Percentiles rank a stretch among this genome's conserved stretches.
Conservation (phyloP, 106 monocot genomes). For the Acorus calamus region DNA sequence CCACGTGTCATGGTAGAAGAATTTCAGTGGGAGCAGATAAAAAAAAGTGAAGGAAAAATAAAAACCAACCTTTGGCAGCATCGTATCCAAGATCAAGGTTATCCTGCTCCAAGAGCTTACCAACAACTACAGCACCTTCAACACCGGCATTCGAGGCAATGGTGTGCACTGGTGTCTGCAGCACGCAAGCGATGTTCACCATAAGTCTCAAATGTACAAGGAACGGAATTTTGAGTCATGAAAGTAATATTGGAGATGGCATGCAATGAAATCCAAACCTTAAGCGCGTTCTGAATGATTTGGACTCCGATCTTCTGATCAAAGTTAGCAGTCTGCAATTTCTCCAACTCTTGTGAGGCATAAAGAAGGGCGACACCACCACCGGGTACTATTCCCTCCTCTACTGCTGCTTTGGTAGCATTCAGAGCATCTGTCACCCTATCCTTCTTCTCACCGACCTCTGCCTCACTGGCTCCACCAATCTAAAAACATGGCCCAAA, state of each 20-base stretch:
- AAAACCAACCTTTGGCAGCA: conserved; percentile 53
- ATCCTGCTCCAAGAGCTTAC: conserved; percentile 72
- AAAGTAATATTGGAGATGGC: neutral
- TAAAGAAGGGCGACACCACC: conserved; percentile 68
- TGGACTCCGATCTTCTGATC: conserved; percentile 77
- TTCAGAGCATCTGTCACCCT: conserved; percentile 68
- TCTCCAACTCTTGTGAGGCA: conserved; percentile 52
- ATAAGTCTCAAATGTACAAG: neutral
- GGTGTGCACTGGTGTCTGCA: conserved; percentile 54
- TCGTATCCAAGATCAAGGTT: conserved; percentile 66
- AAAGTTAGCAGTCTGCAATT: conserved; percentile 61
- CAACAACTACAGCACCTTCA: conserved; percentile 60
- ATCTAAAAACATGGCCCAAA: conserved; percentile 16
- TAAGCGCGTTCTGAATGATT: conserved; percentile 65
- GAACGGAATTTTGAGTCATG: neutral
- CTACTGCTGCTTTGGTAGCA: conserved; percentile 74
- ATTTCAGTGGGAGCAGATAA: neutral
- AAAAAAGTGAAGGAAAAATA: neutral
- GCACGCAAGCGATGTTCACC: neutral
- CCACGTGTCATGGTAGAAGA: neutral
- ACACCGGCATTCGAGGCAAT: conserved; percentile 65
- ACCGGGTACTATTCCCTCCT: conserved; percentile 76
- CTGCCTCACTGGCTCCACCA: conserved; percentile 74
- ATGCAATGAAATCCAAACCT: conserved; percentile 15
- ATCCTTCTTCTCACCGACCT: conserved; percentile 73